Evolutionary conservation across 2,329 filamentous ascomycete genomes (phyloP).

Genomic region (Beauveria caledonica): DNA sequence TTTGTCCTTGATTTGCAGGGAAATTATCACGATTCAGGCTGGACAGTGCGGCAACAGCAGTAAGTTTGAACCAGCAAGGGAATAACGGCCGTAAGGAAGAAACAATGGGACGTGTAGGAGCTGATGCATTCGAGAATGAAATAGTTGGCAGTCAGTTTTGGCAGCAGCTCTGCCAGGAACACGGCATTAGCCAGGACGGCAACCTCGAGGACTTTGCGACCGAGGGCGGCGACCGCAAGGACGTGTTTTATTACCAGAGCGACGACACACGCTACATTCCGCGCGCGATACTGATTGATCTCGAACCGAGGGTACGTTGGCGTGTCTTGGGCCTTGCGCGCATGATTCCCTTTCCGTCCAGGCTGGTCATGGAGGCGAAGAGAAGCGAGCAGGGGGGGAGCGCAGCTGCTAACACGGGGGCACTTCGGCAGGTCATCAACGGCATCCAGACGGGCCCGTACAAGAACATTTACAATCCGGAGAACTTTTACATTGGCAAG

Average conservation of each 20-base stretch:
- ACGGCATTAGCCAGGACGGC: slow-evolving; percentile 94
- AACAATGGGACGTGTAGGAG: neutral
- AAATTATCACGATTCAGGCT: slow-evolving; percentile 98
- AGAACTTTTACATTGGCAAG: slow-evolving; percentile 97
- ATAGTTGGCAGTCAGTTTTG: slow-evolving; percentile 95
- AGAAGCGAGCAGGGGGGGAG: neutral
- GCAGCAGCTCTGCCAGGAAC: slow-evolving; percentile 97
- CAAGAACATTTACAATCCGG: slow-evolving; percentile 98
- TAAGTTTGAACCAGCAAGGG: slow-evolving; percentile 42
- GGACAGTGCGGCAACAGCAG: slow-evolving; percentile 99
- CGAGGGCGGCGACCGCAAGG: slow-evolving; percentile 94
- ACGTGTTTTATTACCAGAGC: slow-evolving; percentile 99
- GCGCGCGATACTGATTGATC: slow-evolving; percentile 85
- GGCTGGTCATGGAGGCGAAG: neutral
- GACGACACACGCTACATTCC: slow-evolving; percentile 98
- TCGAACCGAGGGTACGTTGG: slow-evolving; percentile 69
- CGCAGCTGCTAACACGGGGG: neutral
- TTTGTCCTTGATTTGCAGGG: slow-evolving; percentile 43
- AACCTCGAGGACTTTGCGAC: slow-evolving; percentile 97
- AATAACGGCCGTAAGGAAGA: too few species aligned
- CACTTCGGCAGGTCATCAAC: slow-evolving; percentile 60
- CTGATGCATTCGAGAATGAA: slow-evolving; percentile 35
- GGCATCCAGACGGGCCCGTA: slow-evolving; percentile 89
- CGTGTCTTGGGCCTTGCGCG: too few species aligned
- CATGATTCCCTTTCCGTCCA: neutral